A percentile compares a stretch with the other conserved stretches of the same genome.
These are phyloP conservation scores for Lagenidium giganteum DNA, from an alignment of 352 stramenopile species.

Conservation along the genomic window DNA sequence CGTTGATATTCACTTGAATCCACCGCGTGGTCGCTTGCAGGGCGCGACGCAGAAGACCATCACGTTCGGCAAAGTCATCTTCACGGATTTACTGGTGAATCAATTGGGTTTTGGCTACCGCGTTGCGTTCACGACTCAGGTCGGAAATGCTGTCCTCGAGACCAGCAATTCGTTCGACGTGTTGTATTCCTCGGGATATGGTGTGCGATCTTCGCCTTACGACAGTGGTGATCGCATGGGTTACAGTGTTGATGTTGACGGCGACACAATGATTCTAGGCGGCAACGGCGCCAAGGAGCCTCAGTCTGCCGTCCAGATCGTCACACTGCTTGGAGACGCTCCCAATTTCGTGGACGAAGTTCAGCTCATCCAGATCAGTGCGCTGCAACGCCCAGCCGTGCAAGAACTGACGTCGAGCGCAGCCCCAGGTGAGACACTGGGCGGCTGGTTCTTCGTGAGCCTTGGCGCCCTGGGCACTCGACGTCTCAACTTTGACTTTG, in stretches of 20 bases:
- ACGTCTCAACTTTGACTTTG: conserved; percentile 60
- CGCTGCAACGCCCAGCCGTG: conserved; percentile 47
- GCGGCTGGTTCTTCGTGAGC: conserved; percentile 69
- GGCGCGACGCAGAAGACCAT: conserved; percentile 36
- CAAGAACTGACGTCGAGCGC: conserved; percentile 70
- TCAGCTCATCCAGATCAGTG: conserved; percentile 52
- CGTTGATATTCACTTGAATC: conserved; percentile 76
- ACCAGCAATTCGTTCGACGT: conserved; percentile 55
- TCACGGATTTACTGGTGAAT: conserved; percentile 71
- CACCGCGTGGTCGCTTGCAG: conserved; percentile 47
- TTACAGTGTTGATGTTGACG: conserved; percentile 60
- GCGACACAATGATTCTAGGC: conserved; percentile 63
- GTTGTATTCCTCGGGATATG: conserved; percentile 67
- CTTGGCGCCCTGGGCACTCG: conserved; percentile 51
- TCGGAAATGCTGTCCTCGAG: conserved; percentile 34
- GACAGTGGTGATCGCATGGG: conserved; percentile 54
- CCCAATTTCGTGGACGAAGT: conserved; percentile 62
- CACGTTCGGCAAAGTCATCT: conserved; percentile 51
- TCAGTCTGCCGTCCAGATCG: conserved; percentile 66
- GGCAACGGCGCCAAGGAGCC: conserved; percentile 48
- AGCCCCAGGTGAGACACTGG: conserved; percentile 53
- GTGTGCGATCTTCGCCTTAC: conserved; percentile 52
- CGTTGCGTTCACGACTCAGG: conserved; percentile 45
- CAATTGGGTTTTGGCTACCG: conserved; percentile 65
- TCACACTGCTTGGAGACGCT: conserved; percentile 45